Evolutionary conservation across 352 stramenopile genomes (phyloP).

Genomic region (Hyaloperonospora brassicae): DNA sequence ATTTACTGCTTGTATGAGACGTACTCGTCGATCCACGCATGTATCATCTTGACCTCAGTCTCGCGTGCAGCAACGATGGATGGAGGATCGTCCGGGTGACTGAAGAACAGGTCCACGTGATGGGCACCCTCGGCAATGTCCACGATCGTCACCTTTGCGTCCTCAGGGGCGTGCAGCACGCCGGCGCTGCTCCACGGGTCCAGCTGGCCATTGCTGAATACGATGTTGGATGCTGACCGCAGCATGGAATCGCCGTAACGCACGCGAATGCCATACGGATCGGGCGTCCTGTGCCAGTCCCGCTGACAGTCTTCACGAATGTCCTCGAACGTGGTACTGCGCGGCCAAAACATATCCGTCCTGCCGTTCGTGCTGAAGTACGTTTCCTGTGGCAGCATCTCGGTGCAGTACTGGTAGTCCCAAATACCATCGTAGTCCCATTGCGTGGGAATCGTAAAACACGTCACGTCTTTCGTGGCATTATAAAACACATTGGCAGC

Average conservation of each 20-base stretch:
- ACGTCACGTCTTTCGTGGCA: conserved; percentile 58
- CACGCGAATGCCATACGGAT: conserved; percentile 68
- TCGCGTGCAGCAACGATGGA: conserved; percentile 67
- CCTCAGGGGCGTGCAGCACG: conserved; percentile 52
- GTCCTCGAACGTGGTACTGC: conserved; percentile 49
- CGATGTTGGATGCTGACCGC: conserved; percentile 85
- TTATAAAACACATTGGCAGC: conserved; percentile 88
- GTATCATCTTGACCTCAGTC: conserved; percentile 73
- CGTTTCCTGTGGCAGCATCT: conserved; percentile 87
- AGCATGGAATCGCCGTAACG: conserved; percentile 64
- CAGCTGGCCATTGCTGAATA: conserved; percentile 91
- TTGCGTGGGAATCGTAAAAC: conserved; percentile 61
- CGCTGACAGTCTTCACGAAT: conserved; percentile 56
- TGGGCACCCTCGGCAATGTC: conserved; percentile 77
- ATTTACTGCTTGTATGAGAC: conserved; percentile 24
- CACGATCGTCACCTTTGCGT: conserved; percentile 55
- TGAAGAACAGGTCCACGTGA: conserved; percentile 92
- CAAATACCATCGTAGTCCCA: conserved; percentile 83
- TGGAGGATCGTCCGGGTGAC: conserved; percentile 70
- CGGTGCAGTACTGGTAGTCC: conserved; percentile 89
- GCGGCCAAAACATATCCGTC: conserved; percentile 89
- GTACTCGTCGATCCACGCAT: conserved; percentile 78
- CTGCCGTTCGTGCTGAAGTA: conserved; percentile 84
- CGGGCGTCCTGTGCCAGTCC: conserved; percentile 55
- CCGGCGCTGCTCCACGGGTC: conserved; percentile 91